Evolutionary conservation across 1,284 basidiomycete species (phyloP).

Genomic region (Exobasidium rhododendri): DNA sequence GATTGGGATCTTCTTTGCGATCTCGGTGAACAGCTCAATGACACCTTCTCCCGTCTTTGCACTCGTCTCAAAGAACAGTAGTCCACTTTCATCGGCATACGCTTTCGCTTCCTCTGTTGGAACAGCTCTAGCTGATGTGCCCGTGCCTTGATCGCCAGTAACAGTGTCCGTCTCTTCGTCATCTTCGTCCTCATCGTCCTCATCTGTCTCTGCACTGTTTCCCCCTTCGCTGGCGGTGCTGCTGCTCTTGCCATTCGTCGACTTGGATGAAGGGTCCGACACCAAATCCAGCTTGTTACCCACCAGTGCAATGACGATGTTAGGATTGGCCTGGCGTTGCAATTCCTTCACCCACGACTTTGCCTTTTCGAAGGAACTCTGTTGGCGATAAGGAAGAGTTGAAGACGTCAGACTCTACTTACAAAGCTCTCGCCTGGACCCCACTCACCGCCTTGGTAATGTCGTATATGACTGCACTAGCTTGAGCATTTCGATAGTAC

Average conservation of each 20-base stretch:
- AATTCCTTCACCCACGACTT: constrained; percentile 99
- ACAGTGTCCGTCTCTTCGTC: constrained; percentile 59
- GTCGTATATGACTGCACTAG: constrained; percentile 96
- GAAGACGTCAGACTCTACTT: not conserved
- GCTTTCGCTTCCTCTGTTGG: constrained; percentile 81
- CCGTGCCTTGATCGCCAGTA: constrained; percentile 19
- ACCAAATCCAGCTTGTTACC: constrained; percentile 73
- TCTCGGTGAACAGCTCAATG: constrained; percentile 93
- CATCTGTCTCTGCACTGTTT: constrained; percentile 25
- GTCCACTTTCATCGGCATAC: constrained; percentile 85
- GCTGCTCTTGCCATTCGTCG: not conserved
- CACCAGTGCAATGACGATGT: constrained; percentile 77
- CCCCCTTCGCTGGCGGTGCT: constrained; percentile 65
- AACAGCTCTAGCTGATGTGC: constrained; percentile 35
- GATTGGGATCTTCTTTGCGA: constrained; percentile 51
- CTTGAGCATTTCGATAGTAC: constrained; percentile 99
- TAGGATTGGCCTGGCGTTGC: constrained; percentile 96
- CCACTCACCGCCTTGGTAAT: constrained; percentile 67
- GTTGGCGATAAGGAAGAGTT: not conserved
- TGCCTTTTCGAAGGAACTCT: constrained; percentile 90
- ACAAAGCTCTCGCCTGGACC: not conserved
- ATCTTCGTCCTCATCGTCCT: constrained; percentile 27
- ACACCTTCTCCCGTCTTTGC: constrained; percentile 97
- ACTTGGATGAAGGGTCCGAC: constrained; percentile 60
- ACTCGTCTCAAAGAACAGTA: constrained; percentile 96